Percentiles rank a stretch among this genome's conserved stretches.
phyloP scores from a whole-genome alignment of 2,329 filamentous ascomycete genomes.

The Beauveria australis region DNA sequence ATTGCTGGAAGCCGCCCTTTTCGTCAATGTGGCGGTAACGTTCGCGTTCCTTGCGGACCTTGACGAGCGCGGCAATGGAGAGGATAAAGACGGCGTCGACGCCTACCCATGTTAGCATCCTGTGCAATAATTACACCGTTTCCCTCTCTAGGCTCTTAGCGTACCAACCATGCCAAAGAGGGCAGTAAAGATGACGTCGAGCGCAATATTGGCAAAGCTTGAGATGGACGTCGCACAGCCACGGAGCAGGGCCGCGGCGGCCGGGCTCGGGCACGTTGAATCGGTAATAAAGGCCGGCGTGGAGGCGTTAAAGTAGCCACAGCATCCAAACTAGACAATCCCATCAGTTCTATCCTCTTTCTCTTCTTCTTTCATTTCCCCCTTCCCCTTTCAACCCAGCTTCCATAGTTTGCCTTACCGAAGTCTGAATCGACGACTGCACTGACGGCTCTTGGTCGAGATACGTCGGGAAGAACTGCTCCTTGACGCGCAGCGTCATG shows the following conservation, averaged over 20 bases:
- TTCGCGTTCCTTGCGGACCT: conserved; percentile 72
- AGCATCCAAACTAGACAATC: conserved; percentile 60
- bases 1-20: conserved; percentile 51
- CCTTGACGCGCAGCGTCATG: conserved; percentile 59
- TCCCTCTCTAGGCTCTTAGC: conserved; percentile 13
- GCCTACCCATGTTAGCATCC: conserved; percentile 25
- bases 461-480: conserved; percentile 55
- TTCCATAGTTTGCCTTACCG: conserved; percentile 36
- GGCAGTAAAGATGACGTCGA: conserved; percentile 71
- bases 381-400: too few species aligned
- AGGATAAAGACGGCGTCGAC: conserved; percentile 62
- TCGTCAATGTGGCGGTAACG: conserved; percentile 74
- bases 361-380: too few species aligned
- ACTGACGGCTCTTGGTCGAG: conserved; percentile 43
- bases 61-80: conserved; percentile 65
- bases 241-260: conserved; percentile 59
- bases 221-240: conserved; percentile 64
- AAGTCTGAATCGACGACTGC: conserved; percentile 63
- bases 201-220: conserved; percentile 59
- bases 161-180: conserved; percentile 69
- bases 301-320: conserved; percentile 68
- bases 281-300: conserved; percentile 66
- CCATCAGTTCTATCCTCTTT: conserved; percentile 13
- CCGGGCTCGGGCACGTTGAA: conserved; percentile 57
- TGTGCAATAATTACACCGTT: too few species aligned